These are phyloP conservation scores for Candolleomyces aberdarensis DNA, from an alignment of 768 basidiomycete genomes.

Conservation along the genomic window DNA sequence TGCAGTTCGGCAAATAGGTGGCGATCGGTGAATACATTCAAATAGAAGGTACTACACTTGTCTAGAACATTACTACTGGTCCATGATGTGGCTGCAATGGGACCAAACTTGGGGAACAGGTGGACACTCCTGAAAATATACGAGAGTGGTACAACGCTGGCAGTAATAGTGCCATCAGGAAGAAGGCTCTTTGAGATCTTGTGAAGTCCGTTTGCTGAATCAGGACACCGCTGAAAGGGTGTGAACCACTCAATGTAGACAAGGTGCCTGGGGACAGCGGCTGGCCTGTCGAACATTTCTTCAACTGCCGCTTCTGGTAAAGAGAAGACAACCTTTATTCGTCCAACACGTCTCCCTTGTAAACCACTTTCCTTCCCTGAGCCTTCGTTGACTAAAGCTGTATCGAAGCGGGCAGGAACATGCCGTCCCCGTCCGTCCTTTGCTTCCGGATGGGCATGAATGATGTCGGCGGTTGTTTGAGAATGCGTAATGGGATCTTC, in stretches of 20 bases:
- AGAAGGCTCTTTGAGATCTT: slow-evolving; percentile 15
- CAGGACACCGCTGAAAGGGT: slow-evolving; percentile 9
- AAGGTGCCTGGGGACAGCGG: slow-evolving; percentile 3
- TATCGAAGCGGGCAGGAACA: slow-evolving; percentile 4
- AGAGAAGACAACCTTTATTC: neutral
- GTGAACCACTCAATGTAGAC: slow-evolving; percentile 22
- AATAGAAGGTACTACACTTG: slow-evolving; percentile 17
- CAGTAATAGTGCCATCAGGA: neutral
- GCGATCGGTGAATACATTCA: slow-evolving; percentile 27
- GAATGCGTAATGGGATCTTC: slow-evolving; percentile 17
- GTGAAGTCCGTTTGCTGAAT: slow-evolving; percentile 22
- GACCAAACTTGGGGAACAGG: slow-evolving; percentile 28
- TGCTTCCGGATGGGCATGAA: neutral
- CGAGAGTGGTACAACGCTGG: slow-evolving; percentile 21
- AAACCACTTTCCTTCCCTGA: neutral
- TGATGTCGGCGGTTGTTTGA: neutral
- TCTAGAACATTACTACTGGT: slow-evolving; percentile 29
- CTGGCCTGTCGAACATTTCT: neutral
- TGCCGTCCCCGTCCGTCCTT: neutral
- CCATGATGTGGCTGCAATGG: slow-evolving; percentile 25
- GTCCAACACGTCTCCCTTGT: neutral
- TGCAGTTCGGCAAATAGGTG: too few species aligned
- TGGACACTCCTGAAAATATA: slow-evolving; percentile 25
- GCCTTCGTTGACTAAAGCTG: neutral
- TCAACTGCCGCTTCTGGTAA: neutral